Percentiles rank a stretch among this genome's conserved stretches.
Conservation (phyloP, 1,284 basidiomycete species). For the Puccinia novopanici region DNA sequence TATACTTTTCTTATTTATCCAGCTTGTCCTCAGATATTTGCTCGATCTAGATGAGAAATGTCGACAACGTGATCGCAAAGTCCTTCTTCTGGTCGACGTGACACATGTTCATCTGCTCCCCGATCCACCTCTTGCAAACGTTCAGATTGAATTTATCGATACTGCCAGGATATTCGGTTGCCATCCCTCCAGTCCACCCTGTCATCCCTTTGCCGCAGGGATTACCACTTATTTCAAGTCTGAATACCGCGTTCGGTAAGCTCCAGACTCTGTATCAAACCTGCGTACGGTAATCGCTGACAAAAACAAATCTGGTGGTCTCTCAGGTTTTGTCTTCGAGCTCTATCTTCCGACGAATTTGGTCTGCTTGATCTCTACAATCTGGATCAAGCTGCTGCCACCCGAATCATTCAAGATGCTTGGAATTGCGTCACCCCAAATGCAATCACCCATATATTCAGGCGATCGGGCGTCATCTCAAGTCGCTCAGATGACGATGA, state of each 20-base stretch:
- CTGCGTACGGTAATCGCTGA: neutral
- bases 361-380: constrained; percentile 42
- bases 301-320: neutral
- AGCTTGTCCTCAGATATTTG: constrained; percentile 24
- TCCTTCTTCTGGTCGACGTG: constrained; percentile 29
- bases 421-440: constrained; percentile 34
- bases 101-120: constrained; percentile 37
- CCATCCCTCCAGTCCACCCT: constrained; percentile 29
- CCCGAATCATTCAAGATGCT: constrained; percentile 40
- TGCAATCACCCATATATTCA: constrained; percentile 21
- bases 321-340: constrained; percentile 40
- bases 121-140: constrained; percentile 26
- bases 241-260: constrained; percentile 48
- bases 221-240: constrained; percentile 46
- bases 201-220: constrained; percentile 36
- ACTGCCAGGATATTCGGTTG: constrained; percentile 28
- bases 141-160: constrained; percentile 43
- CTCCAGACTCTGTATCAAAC: neutral
- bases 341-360: constrained; percentile 43
- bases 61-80: constrained; percentile 42
- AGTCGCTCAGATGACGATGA: constrained; percentile 22
- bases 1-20: neutral
- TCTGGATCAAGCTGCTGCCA: constrained; percentile 43
- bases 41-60: constrained; percentile 30
- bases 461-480: constrained; percentile 34